A percentile compares a stretch with the other conserved stretches of the same genome.
Conservation (phyloP, 441 rosid genomes). For the Pelargonium australe region DNA sequence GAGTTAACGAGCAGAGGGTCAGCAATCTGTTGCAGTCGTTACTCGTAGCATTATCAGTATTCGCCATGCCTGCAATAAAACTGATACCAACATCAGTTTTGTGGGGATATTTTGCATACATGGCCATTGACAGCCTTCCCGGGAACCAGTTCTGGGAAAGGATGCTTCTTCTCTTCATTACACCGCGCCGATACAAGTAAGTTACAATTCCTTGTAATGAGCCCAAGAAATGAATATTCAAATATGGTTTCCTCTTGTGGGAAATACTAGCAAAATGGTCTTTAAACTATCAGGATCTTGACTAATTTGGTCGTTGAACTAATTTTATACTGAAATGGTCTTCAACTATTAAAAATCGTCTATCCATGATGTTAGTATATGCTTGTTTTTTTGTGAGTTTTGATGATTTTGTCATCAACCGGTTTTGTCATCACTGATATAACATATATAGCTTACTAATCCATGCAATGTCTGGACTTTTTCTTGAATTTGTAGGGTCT, state of each 20-base stretch:
- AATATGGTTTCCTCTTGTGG: no score
- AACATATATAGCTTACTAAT: no score
- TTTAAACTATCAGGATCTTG: no score
- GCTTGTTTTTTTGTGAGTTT: no score
- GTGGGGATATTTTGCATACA: constrained; percentile 58
- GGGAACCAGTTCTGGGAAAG: constrained; percentile 65
- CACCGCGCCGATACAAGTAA: constrained; percentile 46
- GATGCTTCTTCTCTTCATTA: constrained; percentile 36
- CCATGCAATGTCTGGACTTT: neutral
- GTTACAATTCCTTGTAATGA: neutral
- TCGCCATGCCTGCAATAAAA: constrained; percentile 41
- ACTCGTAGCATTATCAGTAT: constrained; percentile 33
- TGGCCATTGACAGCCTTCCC: constrained; percentile 57
- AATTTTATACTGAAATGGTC: no score
- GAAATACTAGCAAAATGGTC: neutral
- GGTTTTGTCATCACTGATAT: no score
- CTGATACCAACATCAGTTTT: constrained; percentile 49
- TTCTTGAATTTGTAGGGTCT: constrained; percentile 35
- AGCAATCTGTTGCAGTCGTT: constrained; percentile 74
- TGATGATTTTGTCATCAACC: no score
- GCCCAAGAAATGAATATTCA: no score
- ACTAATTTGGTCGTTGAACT: no score
- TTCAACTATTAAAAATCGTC: no score
- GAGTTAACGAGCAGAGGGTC: constrained; percentile 77
- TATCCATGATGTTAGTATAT: no score